Conservation (phyloP, 139 green algal species). For the Chlamydomonas asymmetrica region DNA sequence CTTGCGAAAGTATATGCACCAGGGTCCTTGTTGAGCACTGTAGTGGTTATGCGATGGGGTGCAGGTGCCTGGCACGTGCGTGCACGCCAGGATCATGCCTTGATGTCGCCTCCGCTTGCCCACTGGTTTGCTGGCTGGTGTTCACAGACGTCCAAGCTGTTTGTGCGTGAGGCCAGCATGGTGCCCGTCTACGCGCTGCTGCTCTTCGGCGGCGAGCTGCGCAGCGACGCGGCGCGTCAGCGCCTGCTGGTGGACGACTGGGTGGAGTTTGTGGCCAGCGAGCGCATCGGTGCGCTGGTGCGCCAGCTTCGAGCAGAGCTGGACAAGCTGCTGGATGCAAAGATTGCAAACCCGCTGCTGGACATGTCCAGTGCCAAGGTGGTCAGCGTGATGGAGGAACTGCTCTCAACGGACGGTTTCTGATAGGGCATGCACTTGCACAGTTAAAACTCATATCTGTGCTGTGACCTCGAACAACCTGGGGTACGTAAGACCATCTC, state of each 20-base stretch:
- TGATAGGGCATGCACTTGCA: no score
- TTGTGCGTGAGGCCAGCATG: constrained; percentile 73
- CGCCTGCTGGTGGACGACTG: constrained; percentile 58
- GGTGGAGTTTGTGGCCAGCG: constrained; percentile 51
- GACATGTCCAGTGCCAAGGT: constrained; percentile 52
- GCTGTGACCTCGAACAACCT: no score
- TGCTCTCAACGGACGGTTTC: constrained; percentile 64
- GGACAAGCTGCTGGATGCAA: constrained; percentile 64
- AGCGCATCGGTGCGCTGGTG: constrained; percentile 50
- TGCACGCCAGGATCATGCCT: no score
- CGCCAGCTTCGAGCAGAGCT: constrained; percentile 71
- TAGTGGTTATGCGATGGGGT: no score
- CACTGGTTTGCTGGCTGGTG: no score
- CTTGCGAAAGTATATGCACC: no score
- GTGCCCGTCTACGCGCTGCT: constrained; percentile 84
- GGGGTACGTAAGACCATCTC: no score
- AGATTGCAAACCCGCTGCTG: constrained; percentile 68
- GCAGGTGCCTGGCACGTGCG: no score
- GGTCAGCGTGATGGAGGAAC: constrained; percentile 59
- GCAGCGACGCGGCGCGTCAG: constrained; percentile 50
- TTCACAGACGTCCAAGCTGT: constrained; percentile 52
- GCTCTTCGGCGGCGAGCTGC: constrained; percentile 80
- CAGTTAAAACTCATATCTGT: no score
- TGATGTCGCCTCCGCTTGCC: no score
- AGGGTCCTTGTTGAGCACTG: no score